Conservation (phyloP, 192 early-diverging fungal species). For the Obelidium mucronatum region DNA sequence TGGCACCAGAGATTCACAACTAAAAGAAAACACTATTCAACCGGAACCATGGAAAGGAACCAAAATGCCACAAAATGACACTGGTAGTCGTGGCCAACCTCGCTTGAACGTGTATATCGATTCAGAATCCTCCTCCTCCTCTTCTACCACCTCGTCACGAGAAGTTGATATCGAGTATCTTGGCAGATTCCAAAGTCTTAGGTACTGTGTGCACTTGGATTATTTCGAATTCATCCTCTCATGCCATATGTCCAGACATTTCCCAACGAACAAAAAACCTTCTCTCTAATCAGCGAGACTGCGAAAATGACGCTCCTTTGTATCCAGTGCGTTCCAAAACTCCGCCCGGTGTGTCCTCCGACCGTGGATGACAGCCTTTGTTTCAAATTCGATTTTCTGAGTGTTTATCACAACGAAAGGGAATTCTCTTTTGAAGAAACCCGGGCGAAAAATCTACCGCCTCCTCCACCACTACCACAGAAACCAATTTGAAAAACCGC, state of each 20-base stretch:
- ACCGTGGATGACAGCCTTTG: neutral
- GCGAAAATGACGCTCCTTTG: too few species aligned
- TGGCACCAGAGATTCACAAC: constrained; percentile 61
- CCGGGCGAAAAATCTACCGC: constrained; percentile 16
- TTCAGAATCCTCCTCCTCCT: too few species aligned
- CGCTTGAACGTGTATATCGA: too few species aligned
- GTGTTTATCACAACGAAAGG: constrained; percentile 12
- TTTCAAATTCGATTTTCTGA: neutral
- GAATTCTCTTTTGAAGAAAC: constrained; percentile 52
- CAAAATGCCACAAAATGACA: neutral
- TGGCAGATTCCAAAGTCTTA: too few species aligned
- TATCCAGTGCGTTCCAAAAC: neutral
- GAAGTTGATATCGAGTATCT: too few species aligned
- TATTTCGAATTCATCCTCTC: too few species aligned
- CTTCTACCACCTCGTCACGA: too few species aligned
- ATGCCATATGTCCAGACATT: too few species aligned
- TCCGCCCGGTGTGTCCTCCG: neutral
- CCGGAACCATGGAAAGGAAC: constrained; percentile 57
- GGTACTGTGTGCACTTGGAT: too few species aligned
- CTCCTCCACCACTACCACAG: neutral
- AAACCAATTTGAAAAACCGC: neutral
- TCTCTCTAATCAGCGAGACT: too few species aligned
- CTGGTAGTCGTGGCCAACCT: too few species aligned
- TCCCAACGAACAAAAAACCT: too few species aligned
- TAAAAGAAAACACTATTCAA: constrained; percentile 77